A percentile compares a stretch with the other conserved stretches of the same genome.
These are phyloP conservation scores for Prunella vulgaris DNA, from an alignment of 257 asterid species.

Conservation along the genomic window DNA sequence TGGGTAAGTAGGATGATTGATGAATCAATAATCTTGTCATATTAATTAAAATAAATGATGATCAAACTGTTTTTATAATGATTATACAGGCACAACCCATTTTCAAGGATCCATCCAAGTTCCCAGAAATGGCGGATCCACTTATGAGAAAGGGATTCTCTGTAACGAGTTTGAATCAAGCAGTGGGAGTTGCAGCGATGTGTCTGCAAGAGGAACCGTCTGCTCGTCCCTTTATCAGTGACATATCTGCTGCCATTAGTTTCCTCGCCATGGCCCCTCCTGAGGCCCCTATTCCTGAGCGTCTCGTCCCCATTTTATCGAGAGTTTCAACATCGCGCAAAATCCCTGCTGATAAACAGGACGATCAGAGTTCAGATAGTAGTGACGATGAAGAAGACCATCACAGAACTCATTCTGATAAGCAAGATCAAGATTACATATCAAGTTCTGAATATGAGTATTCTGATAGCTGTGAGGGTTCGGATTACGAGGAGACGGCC, in stretches of 20 bases:
- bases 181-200: slow-evolving; percentile 79
- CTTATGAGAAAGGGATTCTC: slow-evolving; percentile 39
- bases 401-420: no score
- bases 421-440: not conserved
- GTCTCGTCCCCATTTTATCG: slow-evolving; percentile 28
- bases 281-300: slow-evolving; percentile 46
- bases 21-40: no score
- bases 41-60: not conserved
- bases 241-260: slow-evolving; percentile 62
- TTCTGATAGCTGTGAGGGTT: slow-evolving; percentile 15
- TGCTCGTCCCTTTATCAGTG: slow-evolving; percentile 68
- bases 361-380: not conserved
- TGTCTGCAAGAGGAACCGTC: slow-evolving; percentile 73
- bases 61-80: not conserved
- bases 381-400: not conserved
- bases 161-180: slow-evolving; percentile 59
- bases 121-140: slow-evolving; percentile 68
- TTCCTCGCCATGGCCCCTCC: slow-evolving; percentile 56
- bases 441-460: slow-evolving; percentile 34
- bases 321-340: slow-evolving; percentile 22
- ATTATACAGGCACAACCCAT: slow-evolving; percentile 53
- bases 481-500: slow-evolving; percentile 3
- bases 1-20: slow-evolving; percentile 55
- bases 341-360: slow-evolving; percentile 16
- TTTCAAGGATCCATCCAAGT: slow-evolving; percentile 56